Conservation (phyloP, 495 filamentous ascomycete genomes). For the Aspergillus avenaceus region DNA sequence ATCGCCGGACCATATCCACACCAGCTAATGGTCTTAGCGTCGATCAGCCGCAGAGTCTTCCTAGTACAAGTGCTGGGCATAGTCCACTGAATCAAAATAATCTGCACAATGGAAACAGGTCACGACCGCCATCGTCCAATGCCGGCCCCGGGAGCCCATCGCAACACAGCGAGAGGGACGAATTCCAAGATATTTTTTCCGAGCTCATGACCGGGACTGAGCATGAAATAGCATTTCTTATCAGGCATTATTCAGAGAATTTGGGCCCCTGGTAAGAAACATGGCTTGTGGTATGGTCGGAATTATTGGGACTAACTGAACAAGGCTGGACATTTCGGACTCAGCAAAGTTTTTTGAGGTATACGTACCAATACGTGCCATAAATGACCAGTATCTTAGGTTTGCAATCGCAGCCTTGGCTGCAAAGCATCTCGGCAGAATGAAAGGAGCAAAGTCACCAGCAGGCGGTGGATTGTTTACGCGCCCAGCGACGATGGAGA, state of each 20-base stretch:
- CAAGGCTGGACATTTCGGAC: constrained; percentile 42
- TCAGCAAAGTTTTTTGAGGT: constrained; percentile 34
- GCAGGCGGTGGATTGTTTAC: constrained; percentile 24
- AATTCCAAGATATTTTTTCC: constrained; percentile 39
- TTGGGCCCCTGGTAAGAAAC: constrained; percentile 33
- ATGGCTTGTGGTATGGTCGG: no score
- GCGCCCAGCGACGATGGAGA: constrained; percentile 32
- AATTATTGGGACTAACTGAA: no score
- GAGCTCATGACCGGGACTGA: constrained; percentile 39
- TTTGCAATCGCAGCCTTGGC: constrained; percentile 35
- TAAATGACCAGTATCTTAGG: constrained; percentile 27
- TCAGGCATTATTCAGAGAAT: constrained; percentile 32
- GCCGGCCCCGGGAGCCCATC: constrained; percentile 17
- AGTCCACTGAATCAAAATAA: constrained; percentile 14
- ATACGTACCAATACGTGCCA: constrained; percentile 35
- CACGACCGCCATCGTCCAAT: constrained; percentile 7
- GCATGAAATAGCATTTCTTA: constrained; percentile 38
- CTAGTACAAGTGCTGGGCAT: constrained; percentile 8
- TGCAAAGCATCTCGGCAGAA: constrained; percentile 38
- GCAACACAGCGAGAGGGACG: constrained; percentile 29
- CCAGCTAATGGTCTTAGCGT: background rate
- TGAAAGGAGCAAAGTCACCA: constrained; percentile 29
- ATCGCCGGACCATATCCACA: background rate
- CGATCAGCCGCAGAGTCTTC: constrained; percentile 2
- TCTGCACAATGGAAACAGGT: background rate